phyloP scores from a whole-genome alignment of 495 filamentous ascomycete species.

The Stereocaulon alpinum region DNA sequence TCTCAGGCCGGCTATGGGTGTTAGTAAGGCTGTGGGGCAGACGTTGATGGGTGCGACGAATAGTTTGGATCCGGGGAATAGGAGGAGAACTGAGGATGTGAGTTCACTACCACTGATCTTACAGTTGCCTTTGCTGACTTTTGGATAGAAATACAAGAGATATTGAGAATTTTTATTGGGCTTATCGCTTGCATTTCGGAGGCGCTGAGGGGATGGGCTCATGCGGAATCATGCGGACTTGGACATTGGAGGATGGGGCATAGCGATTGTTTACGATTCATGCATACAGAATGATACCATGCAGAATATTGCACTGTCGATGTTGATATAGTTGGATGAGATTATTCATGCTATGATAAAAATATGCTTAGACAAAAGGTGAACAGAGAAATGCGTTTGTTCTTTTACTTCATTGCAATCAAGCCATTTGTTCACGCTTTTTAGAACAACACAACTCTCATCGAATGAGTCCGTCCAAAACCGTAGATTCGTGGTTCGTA shows the following conservation, averaged over 20 bases:
- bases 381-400: too few relatives aligned
- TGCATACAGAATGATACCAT: neutral
- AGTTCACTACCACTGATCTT: neutral
- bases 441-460: too few relatives aligned
- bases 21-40: constrained; percentile 79
- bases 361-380: too few relatives aligned
- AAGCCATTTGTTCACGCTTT: too few relatives aligned
- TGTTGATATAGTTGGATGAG: neutral
- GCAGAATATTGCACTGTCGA: neutral
- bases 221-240: neutral
- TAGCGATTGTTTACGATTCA: neutral
- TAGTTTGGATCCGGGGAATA: constrained; percentile 73
- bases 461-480: too few relatives aligned
- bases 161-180: neutral
- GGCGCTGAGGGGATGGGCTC: neutral
- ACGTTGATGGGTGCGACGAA: constrained; percentile 91
- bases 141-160: constrained; percentile 11
- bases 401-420: too few relatives aligned
- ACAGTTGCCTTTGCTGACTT: neutral
- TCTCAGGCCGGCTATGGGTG: constrained; percentile 80
- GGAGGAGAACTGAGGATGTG: constrained; percentile 68
- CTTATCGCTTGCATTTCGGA: neutral
- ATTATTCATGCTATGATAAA: too few relatives aligned
- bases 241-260: neutral
- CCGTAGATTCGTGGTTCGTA: too few relatives aligned